Percentiles rank a stretch among this genome's conserved stretches.
These are phyloP conservation scores for Solanum sejunctum DNA, from an alignment of 257 asterid species.

Conservation along the genomic window DNA sequence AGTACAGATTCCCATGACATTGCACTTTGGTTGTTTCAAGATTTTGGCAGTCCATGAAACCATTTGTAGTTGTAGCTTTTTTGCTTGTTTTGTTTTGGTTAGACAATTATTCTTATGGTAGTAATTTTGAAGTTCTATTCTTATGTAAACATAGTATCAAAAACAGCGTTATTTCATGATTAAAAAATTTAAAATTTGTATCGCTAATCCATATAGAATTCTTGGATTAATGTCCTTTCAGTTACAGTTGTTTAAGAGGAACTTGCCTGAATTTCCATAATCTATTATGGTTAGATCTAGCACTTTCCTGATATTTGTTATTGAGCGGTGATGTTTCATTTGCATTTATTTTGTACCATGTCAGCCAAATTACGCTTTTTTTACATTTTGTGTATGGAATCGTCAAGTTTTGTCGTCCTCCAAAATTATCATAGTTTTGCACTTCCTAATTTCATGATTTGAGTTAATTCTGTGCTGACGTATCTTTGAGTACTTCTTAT, in stretches of 20 bases:
- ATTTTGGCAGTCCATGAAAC: background rate
- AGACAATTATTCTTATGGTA: background rate
- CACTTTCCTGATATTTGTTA: background rate
- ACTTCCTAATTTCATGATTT: background rate
- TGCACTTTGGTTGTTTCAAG: background rate
- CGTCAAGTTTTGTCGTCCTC: background rate
- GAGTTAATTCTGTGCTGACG: background rate
- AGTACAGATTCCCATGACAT: background rate
- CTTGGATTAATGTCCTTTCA: background rate
- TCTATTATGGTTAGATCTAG: background rate
- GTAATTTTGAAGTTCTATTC: background rate
- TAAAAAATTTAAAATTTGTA: background rate
- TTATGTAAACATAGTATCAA: background rate
- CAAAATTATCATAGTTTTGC: background rate
- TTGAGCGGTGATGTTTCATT: background rate
- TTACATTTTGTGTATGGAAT: background rate
- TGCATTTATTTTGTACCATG: background rate
- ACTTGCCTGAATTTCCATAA: background rate
- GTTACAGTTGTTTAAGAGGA: background rate
- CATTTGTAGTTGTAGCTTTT: background rate
- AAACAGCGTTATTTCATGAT: background rate
- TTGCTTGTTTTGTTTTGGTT: background rate
- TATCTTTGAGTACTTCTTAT: background rate
- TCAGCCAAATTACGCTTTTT: background rate
- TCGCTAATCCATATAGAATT: background rate